Base-by-base conservation (phyloP, 2,329 filamentous ascomycete species). In the Ploettnerulaceae sp. region DNA sequence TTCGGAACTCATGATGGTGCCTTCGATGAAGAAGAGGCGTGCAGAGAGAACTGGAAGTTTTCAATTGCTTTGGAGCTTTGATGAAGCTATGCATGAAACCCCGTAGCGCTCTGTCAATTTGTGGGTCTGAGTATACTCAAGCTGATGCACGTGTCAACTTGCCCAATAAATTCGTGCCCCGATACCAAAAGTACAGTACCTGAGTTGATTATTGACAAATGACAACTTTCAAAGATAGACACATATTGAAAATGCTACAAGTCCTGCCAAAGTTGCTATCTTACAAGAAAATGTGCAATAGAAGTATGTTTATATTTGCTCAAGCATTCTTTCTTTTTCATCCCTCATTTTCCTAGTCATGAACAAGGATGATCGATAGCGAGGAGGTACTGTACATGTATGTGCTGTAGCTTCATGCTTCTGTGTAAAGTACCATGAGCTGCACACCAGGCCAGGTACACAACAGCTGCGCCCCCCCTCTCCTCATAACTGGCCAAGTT, bases 1-100 rank as follows among this genome's bases (percentile, higher is more conserved):
- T 56, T 59, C 53, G 14, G 50, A 20, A 39, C 51, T 56, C 52
- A 57, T 48, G 15, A 35, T 48, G 40, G 45, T 51, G 31, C 17
- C 36, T 40, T 45, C 25, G 47, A 36, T 42, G 20, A 34, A 20
- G 28, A 22, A 7, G 25, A 31, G 24, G 5, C 11, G 7, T 33
- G 20, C 5, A 32, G 29, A 33, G 21, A 2, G 26, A 28, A n/a
- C 43, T 28, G 29, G 7, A 26, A 21, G 26, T 40, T 22, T 20
- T n/a, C n/a, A 37, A 15, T 15, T 32, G 35, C 36, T 33, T 29
- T 44, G 20, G 42, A 26, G 29, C 34, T 36, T 47, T 41, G 41
- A 42, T 46, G 45, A 45, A 48, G 49, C 45, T 51, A 38, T 42
- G 34, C 40, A 36, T 49, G 47, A 45, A 41, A 46, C 41, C 32